Percentiles rank a stretch among this genome's conserved stretches.
Evolutionary conservation across 2,329 filamentous ascomycete species (phyloP).

Genomic region (Fusarium drepaniforme): DNA sequence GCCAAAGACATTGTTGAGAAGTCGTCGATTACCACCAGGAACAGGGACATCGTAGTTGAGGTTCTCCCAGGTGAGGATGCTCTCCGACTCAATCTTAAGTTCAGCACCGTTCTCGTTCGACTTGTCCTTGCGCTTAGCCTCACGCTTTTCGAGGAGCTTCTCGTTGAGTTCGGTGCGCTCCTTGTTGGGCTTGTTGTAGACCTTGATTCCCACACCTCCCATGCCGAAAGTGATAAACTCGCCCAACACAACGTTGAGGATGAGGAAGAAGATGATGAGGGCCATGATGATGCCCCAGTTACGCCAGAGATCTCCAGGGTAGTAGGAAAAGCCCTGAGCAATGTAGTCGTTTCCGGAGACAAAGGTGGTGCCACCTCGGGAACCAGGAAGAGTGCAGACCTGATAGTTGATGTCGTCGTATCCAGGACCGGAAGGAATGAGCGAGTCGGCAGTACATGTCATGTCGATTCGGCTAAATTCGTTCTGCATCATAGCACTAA

Average conservation of each 20-base stretch:
- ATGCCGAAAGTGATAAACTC: constrained; percentile 83
- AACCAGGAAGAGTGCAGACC: constrained; percentile 84
- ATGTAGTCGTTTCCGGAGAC: constrained; percentile 80
- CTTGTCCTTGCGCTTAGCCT: constrained; percentile 63
- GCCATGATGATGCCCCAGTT: constrained; percentile 86
- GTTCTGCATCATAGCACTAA: constrained; percentile 86
- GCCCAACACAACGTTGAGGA: constrained; percentile 81
- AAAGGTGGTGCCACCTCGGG: constrained; percentile 70
- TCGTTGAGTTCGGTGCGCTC: constrained; percentile 76
- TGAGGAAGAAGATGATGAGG: constrained; percentile 81
- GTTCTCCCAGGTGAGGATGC: constrained; percentile 87
- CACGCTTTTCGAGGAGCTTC: constrained; percentile 69
- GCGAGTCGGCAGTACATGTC: constrained; percentile 74
- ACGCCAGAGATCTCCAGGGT: constrained; percentile 78
- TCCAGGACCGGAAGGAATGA: constrained; percentile 77
- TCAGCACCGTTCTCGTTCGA: constrained; percentile 59
- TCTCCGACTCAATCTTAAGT: constrained; percentile 70
- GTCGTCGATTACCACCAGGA: constrained; percentile 65
- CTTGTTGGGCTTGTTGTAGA: constrained; percentile 78
- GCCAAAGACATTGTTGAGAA: constrained; percentile 70
- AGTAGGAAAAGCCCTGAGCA: constrained; percentile 75
- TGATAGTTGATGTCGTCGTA: constrained; percentile 81
- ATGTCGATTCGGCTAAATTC: constrained; percentile 80
- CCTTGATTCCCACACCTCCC: constrained; percentile 83
- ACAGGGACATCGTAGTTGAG: constrained; percentile 82